Percentiles rank a stretch among this genome's conserved stretches.
phyloP scores from a whole-genome alignment of 352 stramenopile species.

The Phytopythium helicoides region DNA sequence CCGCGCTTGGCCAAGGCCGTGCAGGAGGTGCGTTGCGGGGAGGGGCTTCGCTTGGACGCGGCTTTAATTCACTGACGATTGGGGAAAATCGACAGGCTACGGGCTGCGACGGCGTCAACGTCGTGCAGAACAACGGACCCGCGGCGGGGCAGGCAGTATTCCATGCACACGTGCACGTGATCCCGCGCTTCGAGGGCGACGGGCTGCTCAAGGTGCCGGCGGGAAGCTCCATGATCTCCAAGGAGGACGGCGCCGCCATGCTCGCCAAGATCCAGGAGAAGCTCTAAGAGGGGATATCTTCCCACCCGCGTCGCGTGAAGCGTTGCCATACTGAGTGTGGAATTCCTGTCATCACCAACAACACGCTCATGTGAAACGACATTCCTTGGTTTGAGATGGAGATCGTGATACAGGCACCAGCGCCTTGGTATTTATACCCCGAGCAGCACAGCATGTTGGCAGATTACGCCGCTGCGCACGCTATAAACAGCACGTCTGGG shows the following conservation, averaged over 20 bases:
- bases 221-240: constrained; percentile 54
- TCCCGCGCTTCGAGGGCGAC: constrained; percentile 68
- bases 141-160: constrained; percentile 71
- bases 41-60: no score
- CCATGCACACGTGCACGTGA: constrained; percentile 81
- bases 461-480: no score
- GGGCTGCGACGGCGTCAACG: constrained; percentile 65
- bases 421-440: no score
- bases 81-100: no score
- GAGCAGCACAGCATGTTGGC: no score
- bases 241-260: constrained; percentile 55
- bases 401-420: neutral
- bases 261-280: constrained; percentile 77
- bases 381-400: no score
- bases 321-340: neutral
- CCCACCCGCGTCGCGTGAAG: neutral
- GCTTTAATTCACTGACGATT: no score
- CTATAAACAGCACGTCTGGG: no score
- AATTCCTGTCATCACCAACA: no score
- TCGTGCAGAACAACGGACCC: constrained; percentile 81
- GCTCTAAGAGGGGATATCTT: constrained; percentile 25
- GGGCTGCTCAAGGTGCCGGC: constrained; percentile 52
- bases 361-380: no score
- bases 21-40: constrained; percentile 35
- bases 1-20: constrained; percentile 74